A percentile compares a stretch with the other conserved stretches of the same genome.
Evolutionary conservation across 306 rosid genomes (phyloP).

Genomic region (Prunus mume): DNA sequence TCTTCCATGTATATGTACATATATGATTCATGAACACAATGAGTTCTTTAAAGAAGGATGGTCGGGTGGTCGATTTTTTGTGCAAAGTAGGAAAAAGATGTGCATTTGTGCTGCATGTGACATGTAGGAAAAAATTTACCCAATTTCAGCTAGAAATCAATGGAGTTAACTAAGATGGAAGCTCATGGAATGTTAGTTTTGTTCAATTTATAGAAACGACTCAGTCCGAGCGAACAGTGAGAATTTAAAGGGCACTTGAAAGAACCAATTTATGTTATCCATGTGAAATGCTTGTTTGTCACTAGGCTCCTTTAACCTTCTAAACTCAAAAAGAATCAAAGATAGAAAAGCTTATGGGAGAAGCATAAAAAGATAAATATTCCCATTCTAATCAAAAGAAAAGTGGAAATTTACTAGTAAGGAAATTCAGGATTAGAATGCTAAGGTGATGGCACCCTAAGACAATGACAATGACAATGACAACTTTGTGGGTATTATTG

Average conservation of each 20-base stretch:
- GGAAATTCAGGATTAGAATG: conserved; percentile 27
- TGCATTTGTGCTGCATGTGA: conserved; percentile 57
- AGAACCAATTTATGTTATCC: conserved; percentile 39
- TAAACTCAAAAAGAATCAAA: conserved; percentile 46
- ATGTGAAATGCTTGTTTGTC: conserved; percentile 44
- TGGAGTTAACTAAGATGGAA: conserved; percentile 35
- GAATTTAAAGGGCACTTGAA: conserved; percentile 53
- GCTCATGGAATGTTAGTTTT: conserved; percentile 43
- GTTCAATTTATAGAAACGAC: conserved; percentile 37
- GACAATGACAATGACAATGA: conserved; percentile 51
- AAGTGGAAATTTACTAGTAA: conserved; percentile 32
- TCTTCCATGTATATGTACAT: conserved; percentile 25
- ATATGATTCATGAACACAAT: conserved; percentile 28
- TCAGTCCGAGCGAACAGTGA: conserved; percentile 38
- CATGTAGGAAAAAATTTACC: conserved; percentile 36
- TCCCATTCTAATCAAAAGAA: conserved; percentile 45
- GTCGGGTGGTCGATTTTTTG: conserved; percentile 24
- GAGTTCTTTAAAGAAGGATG: conserved; percentile 33
- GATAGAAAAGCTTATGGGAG: conserved; percentile 40
- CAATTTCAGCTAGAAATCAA: conserved; percentile 43
- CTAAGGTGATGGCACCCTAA: conserved; percentile 27
- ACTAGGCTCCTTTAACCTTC: conserved; percentile 29
- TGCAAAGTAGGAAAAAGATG: conserved; percentile 37
- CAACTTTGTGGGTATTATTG: conserved; percentile 27
- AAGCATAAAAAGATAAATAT: conserved; percentile 51